A percentile compares a stretch with the other conserved stretches of the same genome.
Conservation (phyloP, 23 red algal species). For the Gracilaria caudata region DNA sequence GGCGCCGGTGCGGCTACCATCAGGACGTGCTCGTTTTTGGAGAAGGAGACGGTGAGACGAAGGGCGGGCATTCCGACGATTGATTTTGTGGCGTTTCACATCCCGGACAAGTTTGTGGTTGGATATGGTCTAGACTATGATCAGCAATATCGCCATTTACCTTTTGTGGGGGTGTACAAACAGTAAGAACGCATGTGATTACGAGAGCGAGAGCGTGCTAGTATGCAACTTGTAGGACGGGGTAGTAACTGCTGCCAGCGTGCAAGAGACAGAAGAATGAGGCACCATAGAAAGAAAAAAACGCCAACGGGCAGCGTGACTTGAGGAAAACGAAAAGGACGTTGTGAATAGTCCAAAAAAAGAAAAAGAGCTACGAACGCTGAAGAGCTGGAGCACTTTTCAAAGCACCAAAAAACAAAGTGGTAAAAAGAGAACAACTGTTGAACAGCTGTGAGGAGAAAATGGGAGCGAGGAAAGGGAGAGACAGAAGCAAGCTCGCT, state of each 20-base stretch:
- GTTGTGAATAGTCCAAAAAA: background rate
- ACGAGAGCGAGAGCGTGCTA: background rate
- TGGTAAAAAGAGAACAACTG: background rate
- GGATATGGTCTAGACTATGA: slow-evolving; percentile 96
- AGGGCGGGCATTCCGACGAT: slow-evolving; percentile 58
- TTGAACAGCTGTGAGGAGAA: background rate
- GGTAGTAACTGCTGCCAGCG: background rate
- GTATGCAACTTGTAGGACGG: background rate
- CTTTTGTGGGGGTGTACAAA: slow-evolving; percentile 93
- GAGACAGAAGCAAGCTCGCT: background rate
- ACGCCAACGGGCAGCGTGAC: background rate
- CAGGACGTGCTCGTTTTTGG: slow-evolving; percentile 75
- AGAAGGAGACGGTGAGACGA: slow-evolving; percentile 79
- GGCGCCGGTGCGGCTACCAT: slow-evolving; percentile 64
- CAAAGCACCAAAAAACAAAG: background rate
- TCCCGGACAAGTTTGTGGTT: slow-evolving; percentile 93
- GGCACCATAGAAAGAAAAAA: background rate
- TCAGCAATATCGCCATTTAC: slow-evolving; percentile 85
- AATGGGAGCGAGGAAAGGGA: background rate
- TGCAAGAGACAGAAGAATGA: background rate
- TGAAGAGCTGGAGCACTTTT: background rate
- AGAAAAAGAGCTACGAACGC: slow-evolving; percentile 8
- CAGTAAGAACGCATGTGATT: slow-evolving; percentile 22
- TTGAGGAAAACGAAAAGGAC: too few relatives aligned
- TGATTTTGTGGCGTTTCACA: slow-evolving; percentile 87